Evolutionary conservation across 163 green algal species (phyloP).

Genomic region (Prototheca stagnorum): DNA sequence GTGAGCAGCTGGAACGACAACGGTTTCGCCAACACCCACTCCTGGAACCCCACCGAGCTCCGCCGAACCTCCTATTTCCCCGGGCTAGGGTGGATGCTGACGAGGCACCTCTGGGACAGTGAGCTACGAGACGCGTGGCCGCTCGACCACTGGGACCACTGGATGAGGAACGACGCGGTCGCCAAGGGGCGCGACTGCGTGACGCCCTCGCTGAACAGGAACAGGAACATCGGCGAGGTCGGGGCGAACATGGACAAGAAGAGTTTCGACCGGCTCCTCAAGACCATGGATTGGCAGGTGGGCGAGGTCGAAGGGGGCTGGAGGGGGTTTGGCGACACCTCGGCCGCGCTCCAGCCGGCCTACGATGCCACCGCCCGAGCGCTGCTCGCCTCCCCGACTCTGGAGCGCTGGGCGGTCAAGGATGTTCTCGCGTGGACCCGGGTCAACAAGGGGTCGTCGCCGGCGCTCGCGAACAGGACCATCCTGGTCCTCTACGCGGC

Average conservation of each 20-base stretch:
- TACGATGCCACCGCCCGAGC: constrained; percentile 8
- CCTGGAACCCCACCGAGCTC: constrained; percentile 22
- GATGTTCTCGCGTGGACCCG: too few species aligned
- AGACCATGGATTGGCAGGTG: constrained; percentile 14
- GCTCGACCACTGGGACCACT: constrained; percentile 29
- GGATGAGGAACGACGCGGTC: constrained; percentile 28
- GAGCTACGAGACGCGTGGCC: constrained; percentile 25
- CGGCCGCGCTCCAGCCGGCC: constrained; percentile 5
- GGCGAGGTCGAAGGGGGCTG: not conserved
- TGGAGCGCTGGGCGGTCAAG: not conserved
- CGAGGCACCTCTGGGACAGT: constrained; percentile 21
- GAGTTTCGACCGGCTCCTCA: constrained; percentile 15
- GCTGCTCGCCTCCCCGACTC: not conserved
- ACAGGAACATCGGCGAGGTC: constrained; percentile 31
- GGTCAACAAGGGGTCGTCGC: not conserved
- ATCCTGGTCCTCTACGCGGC: constrained; percentile 16
- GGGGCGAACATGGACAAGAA: constrained; percentile 30
- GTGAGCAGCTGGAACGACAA: constrained; percentile 63
- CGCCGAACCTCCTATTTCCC: constrained; percentile 34
- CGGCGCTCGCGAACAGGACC: not conserved
- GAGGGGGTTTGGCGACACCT: constrained; percentile 15
- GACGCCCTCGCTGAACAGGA: constrained; percentile 28
- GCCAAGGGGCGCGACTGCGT: constrained; percentile 30
- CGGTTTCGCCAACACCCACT: constrained; percentile 16
- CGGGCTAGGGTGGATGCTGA: constrained; percentile 40